Evolutionary conservation across 805 yeast genomes (phyloP), one percentile per base, ranked within the genome.

Genomic region (Cyberlindnera maritima): DNA sequence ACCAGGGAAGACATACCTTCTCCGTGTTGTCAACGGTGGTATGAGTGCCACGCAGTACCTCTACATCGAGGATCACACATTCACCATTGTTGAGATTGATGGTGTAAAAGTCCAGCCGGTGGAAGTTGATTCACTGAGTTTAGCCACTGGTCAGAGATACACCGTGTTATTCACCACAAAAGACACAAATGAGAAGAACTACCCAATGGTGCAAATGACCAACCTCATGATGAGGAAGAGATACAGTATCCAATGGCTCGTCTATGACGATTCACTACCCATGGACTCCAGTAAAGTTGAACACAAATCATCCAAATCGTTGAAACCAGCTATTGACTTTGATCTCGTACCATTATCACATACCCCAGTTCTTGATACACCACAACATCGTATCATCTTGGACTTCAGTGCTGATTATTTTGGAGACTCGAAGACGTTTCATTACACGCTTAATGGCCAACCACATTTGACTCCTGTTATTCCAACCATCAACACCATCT

Each of bases 111-210:
- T 80, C 2, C 73, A 76, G 46, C 80, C 80, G 15, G 65, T 63
- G 48, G 68, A 66, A 32, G 72, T 77, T 2, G 74, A 71, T 15
- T 69, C 79, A 32, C 47, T 80, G n/a, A 70, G 72, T 48, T 47
- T 80, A 26, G 79, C 90, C 0, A 89, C 84, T 6, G 96, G 92
- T 3, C 96, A 89, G 67, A 71, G 96, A 56, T 80, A 81, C 59
- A 76, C 88, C 11, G 80, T 85, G 1, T 62, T 86, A 41, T 58
- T 88, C 20, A 74, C 68, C 29, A 74, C 88, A 52, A 63, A 56
- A 61, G 66, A 37, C 65, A 71, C 79, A 9, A 66, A 72, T 53
- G 59, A 25, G 49, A 50, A 19, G 74, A 77, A 53, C 67, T 80
- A 54, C 62, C 72, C 58, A 46, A 65, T 83, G 44, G 75, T 83